phyloP scores from a whole-genome alignment of 331 rosid species.

The Prunus yedoensis region DNA sequence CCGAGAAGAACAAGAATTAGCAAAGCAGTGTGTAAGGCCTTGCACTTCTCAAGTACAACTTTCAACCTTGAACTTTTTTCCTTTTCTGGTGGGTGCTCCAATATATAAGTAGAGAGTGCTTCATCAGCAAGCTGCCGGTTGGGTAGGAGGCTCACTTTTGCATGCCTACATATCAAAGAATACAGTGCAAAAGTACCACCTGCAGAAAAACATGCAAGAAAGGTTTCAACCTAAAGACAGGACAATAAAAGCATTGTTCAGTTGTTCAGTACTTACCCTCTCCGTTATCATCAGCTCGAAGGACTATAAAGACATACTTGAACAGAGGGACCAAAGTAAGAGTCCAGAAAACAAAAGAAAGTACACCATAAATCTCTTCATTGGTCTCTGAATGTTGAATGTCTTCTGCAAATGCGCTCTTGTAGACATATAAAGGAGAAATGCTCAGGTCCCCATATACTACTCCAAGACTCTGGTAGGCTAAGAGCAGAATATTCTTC shows the following conservation, averaged over 20 bases:
- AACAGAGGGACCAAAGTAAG: constrained; percentile 84
- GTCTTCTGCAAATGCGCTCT: constrained; percentile 96
- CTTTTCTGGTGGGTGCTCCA: constrained; percentile 78
- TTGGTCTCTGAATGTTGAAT: constrained; percentile 89
- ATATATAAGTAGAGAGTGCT: constrained; percentile 79
- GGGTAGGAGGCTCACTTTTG: constrained; percentile 87
- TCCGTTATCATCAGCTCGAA: constrained; percentile 97
- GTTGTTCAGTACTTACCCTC: constrained; percentile 61
- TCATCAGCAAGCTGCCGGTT: constrained; percentile 86
- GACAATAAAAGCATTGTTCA: not conserved
- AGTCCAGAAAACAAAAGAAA: constrained; percentile 99
- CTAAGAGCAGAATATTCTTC: constrained; percentile 74
- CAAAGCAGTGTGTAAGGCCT: constrained; percentile 78
- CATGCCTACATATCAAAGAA: constrained; percentile 94
- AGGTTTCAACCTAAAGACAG: constrained; percentile 17
- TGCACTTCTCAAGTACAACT: constrained; percentile 75
- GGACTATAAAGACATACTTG: constrained; percentile 94
- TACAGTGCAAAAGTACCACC: constrained; percentile 98
- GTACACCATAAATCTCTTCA: constrained; percentile 93
- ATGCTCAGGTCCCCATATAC: constrained; percentile 97
- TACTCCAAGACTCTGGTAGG: constrained; percentile 98
- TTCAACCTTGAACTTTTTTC: constrained; percentile 62
- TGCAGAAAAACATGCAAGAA: constrained; percentile 36
- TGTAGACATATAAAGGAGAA: constrained; percentile 92
- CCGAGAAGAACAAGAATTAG: constrained; percentile 96